Base-by-base conservation (phyloP, 169 alveolate genomes). In the Haemoproteus tartakovskyi region DNA sequence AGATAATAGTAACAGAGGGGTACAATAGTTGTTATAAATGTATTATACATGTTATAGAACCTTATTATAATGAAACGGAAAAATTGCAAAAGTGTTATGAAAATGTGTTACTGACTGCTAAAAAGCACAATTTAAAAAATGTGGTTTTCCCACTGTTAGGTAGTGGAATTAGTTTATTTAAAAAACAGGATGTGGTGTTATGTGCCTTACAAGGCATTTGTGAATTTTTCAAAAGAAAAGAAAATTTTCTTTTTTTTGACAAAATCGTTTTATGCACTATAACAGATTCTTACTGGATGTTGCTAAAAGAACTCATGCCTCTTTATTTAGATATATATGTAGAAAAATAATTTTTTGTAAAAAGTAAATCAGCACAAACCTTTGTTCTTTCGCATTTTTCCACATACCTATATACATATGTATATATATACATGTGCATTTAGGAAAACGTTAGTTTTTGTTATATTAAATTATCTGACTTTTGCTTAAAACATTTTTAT, bases 91-190 rank as follows among this genome's bases (percentile, higher is more conserved):
- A 70, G 16, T 54, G 78, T 30, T 70, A 70, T 70, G 54, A 70
- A 47, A 36, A 70, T 33, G 16, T 54, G 14, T 59, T 70, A 56
- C 11, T 43, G 45, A 41, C 50, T 27, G 84, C 84, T 27, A 70
- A 70, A 56, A 14, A 43, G 16, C 54, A 70, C 57, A 45, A 30
- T 18, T 48, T 70, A 19, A 70, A 56, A 59, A 70, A 50, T 45
- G 33, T 70, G 54, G 74, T 70, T 56, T 70, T 70, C 4, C 84
- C 84, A 16, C 37, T 70, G 27, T 60, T 70, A 30, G 84, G 84
- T 59, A 70, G 84, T 43, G 84, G 84, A 29, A 54, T 70, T 16
- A 70, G 84, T 60, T 46, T 70, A 8, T 70, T 70, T 54, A 70
- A 70, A 40, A 70, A 60, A 47, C 78, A 70, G 30, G 84, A 70